A percentile compares a stretch with the other conserved stretches of the same genome.
Conservation (phyloP, 2,329 filamentous ascomycete species). For the Pyricularia grisea region DNA sequence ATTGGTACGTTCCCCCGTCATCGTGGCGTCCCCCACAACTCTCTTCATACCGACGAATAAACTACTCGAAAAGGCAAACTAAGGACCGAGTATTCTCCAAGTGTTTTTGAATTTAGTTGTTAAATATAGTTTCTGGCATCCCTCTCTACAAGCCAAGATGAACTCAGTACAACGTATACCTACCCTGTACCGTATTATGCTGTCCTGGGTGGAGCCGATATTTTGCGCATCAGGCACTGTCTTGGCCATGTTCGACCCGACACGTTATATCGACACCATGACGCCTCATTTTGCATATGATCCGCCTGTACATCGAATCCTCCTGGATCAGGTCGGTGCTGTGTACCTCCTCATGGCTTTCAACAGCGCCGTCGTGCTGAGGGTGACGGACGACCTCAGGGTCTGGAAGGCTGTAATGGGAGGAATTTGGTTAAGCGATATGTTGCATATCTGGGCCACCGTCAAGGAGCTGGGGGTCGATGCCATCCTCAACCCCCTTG, state of each 20-base stretch:
- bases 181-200: conserved; percentile 6
- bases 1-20: background rate
- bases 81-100: background rate
- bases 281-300: conserved; percentile 8
- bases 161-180: conserved; percentile 2
- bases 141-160: background rate
- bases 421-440: conserved; percentile 16
- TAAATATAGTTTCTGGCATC: too few relatives aligned
- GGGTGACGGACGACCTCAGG: conserved; percentile 16
- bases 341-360: conserved; percentile 21
- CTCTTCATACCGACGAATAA: background rate
- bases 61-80: background rate
- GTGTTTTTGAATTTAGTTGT: background rate
- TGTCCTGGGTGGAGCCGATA: conserved; percentile 11
- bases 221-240: conserved; percentile 9
- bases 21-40: background rate
- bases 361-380: conserved; percentile 18
- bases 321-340: conserved; percentile 18
- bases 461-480: conserved; percentile 20
- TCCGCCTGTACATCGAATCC: conserved; percentile 9
- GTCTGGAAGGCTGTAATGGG: conserved; percentile 17
- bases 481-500: conserved; percentile 13
- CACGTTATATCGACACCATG: conserved; percentile 9
- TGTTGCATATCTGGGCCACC: conserved; percentile 21
- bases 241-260: conserved; percentile 10